phyloP scores from a whole-genome alignment of 306 rosid genomes.

The Rosa multiflora region DNA sequence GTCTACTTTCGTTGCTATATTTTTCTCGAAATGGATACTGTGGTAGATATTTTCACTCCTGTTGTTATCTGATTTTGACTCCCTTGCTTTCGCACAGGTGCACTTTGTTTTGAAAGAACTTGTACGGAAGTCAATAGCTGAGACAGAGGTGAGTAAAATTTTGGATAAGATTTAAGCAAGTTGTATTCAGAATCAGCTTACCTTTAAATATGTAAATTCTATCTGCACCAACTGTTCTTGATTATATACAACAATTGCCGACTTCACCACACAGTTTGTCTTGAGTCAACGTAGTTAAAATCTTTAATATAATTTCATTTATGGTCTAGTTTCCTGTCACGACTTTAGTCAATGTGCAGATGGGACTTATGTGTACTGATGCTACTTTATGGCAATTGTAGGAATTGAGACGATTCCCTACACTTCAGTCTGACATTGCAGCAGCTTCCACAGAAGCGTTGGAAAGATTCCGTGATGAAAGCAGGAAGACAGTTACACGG shows the following conservation, averaged over 20 bases:
- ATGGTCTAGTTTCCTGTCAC: not conserved
- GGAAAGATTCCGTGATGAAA: conserved; percentile 90
- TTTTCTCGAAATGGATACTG: not conserved
- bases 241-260: not conserved
- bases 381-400: conserved; percentile 37
- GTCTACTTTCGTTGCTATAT: not conserved
- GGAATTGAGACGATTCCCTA: conserved; percentile 96
- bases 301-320: not conserved
- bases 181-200: not conserved
- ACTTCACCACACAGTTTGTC: not conserved
- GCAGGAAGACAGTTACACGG: conserved; percentile 81
- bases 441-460: conserved; percentile 80
- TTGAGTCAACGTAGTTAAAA: not conserved
- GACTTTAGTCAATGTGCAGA: not conserved
- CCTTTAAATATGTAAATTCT: not conserved
- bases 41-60: not conserved
- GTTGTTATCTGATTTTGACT: conserved; percentile 17
- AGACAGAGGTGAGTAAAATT: conserved; percentile 65
- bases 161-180: not conserved
- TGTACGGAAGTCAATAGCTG: conserved; percentile 91
- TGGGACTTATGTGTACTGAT: not conserved
- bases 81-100: conserved; percentile 50
- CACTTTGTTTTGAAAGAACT: conserved; percentile 94
- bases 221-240: not conserved
- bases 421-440: conserved; percentile 79